Evolutionary conservation across 163 green algal genomes (phyloP), one percentile per base, ranked within the genome.

Genomic region (Scenedesmus sp.): DNA sequence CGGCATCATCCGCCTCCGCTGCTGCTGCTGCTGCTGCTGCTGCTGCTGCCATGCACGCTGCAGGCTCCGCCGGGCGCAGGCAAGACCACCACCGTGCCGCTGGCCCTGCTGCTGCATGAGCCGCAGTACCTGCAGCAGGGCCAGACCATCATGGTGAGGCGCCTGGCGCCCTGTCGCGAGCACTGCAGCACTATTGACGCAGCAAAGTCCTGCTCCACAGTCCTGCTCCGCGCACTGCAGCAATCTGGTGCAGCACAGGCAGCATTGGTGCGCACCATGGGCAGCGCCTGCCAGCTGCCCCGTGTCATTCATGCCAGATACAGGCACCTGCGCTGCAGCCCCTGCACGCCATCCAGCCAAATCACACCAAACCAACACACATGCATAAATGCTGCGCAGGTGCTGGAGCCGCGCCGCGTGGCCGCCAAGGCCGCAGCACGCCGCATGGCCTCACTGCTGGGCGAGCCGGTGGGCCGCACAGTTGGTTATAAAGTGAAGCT

Each of bases 11-110:
- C 18, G 2, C 66, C 66, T 23, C 46, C 23, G n/a, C 76, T 84
- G 76, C 73, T 82, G 73, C 54, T 70, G 62, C 73, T 82, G 73
- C 54, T 70, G 62, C 62, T 70, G n/a, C n/a, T 62, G 46, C n/a
- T 64, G 16, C 16, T 87, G 81, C 46, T 70, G 16, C 20, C n/a
- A 18, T 66, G 0, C 34, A 10, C 92, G 1, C 82, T 92, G 54
- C 92, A 97, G 93, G 96, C 96, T 0, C 95, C 96, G 0, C 96
- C 96, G 4, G 96, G 96, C 0, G 95, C 96, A 46, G 96, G 96
- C 55, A 98, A 98, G 91, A 98, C 96, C 5, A 97, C 96, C 0
- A 89, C 92, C 12, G 93, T 98, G 7, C 96, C 96, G 6, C 91
- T 98, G 70, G 94, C 94, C 1, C 18, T 97, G 86, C 89, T 96